Evolutionary conservation across 805 yeast species (phyloP), one percentile per base, ranked within the genome.

Genomic region (Candida arabinofermentans): DNA sequence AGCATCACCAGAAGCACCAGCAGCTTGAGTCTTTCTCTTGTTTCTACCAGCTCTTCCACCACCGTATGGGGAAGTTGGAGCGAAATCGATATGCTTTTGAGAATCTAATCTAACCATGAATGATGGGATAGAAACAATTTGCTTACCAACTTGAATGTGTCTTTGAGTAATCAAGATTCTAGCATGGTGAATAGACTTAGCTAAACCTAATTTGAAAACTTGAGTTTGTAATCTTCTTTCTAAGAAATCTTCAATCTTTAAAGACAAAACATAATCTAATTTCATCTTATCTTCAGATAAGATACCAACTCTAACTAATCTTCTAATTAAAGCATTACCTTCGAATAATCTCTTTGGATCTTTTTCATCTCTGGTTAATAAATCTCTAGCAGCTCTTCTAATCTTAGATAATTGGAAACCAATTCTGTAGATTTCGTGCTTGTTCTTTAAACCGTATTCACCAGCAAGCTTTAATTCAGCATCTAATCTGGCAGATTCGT

Each of bases 31-130:
- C 75, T 80, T 87, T 85, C 98, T 88, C 84, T 93, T 95, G 69
- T 88, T 96, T 83, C 99, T 93, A 74, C 99, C 99, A 63, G 99
- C 95, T 81, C 99, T 91, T 65, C 96, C 99, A 79, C 99, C 99
- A 75, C 99, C 99, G 90, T 87, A 91, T 74, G 99, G 99, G 61
- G 99, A 93, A 73, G 87, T 88, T 71, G 93, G 85, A 66, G 99
- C 95, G 67, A 91, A 93, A 83, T 93, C 98, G 77, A 93, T 88
- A 89, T 93, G 98, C 86, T 93, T 93, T 79, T 93, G 99, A 60
- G 99, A 90, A 80, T 93, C 99, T 71, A 93, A 86, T 82, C 99
- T 95, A 57, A 93, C 99, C 84, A 90, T 86, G 91, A 93, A 93
- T 58, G 98, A 91, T 75, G 99, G 98, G 61, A 93, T 86, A 80